Conservation (phyloP, 2,329 filamentous ascomycete genomes). For the Ascochyta fabae region DNA sequence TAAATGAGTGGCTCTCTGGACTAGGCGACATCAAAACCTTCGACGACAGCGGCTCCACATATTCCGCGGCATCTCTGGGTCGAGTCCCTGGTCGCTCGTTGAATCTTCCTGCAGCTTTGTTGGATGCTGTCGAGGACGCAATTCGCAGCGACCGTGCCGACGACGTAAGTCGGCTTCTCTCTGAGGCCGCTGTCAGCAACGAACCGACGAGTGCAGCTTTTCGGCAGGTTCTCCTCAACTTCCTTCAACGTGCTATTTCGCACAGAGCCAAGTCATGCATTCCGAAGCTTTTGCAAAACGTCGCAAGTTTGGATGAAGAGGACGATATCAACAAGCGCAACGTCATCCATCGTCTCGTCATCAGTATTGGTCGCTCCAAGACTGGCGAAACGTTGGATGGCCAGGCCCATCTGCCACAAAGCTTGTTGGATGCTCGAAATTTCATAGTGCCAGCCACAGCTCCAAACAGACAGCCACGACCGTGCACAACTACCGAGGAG, state of each 20-base stretch:
- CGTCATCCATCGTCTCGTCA: conserved; percentile 89
- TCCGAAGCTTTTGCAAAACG: conserved; percentile 69
- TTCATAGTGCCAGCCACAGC: conserved; percentile 82
- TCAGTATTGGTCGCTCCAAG: conserved; percentile 83
- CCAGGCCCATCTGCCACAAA: conserved; percentile 61
- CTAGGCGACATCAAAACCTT: conserved; percentile 78
- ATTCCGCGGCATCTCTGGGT: conserved; percentile 73
- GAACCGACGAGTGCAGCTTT: conserved; percentile 57
- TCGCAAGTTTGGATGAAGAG: conserved; percentile 78
- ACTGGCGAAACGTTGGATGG: conserved; percentile 56
- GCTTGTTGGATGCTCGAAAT: conserved; percentile 64
- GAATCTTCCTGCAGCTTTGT: conserved; percentile 69
- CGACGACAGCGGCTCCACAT: conserved; percentile 76
- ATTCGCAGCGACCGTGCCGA: conserved; percentile 71
- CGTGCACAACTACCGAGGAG: conserved; percentile 70
- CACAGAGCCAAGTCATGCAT: conserved; percentile 73
- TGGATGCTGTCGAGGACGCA: conserved; percentile 75
- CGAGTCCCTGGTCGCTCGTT: conserved; percentile 77
- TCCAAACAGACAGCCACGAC: conserved; percentile 66
- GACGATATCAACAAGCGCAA: conserved; percentile 95
- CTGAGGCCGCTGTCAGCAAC: conserved; percentile 62
- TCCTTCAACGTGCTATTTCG: conserved; percentile 79
- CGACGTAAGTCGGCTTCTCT: conserved; percentile 62
- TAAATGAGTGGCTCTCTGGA: conserved; percentile 91
- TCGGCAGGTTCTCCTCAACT: conserved; percentile 76